These are phyloP conservation scores for Capsella bursapastoris DNA, from an alignment of 345 rosid genomes.

Conservation along the genomic window DNA sequence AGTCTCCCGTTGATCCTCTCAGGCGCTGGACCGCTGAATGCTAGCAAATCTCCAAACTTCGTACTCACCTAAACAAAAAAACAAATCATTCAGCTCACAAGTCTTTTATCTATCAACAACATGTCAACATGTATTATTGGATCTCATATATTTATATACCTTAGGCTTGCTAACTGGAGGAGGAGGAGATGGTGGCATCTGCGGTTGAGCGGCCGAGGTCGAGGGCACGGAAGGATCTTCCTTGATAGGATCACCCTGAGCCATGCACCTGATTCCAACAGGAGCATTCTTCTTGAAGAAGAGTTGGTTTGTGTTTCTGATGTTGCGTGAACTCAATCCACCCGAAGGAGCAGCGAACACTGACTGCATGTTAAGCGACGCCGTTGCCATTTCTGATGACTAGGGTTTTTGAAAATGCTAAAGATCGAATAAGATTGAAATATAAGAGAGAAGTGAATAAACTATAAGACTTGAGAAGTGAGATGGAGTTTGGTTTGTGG, in stretches of 20 bases:
- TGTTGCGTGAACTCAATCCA: conserved; percentile 27
- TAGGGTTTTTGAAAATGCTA: no score
- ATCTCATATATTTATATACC: conserved; percentile 12
- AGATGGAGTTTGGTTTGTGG: conserved; percentile 16
- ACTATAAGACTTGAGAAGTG: conserved; percentile 7
- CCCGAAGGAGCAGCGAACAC: conserved; percentile 45
- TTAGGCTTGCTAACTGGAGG: conserved; percentile 44
- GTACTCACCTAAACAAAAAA: conserved; percentile 52
- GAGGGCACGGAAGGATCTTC: conserved; percentile 16
- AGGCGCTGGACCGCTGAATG: conserved; percentile 83
- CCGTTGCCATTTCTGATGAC: no score
- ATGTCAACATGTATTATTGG: not conserved
- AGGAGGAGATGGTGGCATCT: conserved; percentile 38
- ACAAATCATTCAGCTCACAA: not conserved
- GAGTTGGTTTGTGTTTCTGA: conserved; percentile 37
- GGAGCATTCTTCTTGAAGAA: conserved; percentile 38
- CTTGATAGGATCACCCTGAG: conserved; percentile 44
- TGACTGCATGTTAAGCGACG: conserved; percentile 45
- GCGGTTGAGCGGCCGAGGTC: conserved; percentile 24
- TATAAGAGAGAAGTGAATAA: not conserved
- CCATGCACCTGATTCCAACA: conserved; percentile 48
- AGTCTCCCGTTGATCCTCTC: conserved; percentile 87
- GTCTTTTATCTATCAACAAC: not conserved
- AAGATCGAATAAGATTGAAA: no score
- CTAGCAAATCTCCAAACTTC: conserved; percentile 59